Evolutionary conservation across 495 filamentous ascomycete species (phyloP), one percentile per base, ranked within the genome.

Genomic region (Neurospora sp.): DNA sequence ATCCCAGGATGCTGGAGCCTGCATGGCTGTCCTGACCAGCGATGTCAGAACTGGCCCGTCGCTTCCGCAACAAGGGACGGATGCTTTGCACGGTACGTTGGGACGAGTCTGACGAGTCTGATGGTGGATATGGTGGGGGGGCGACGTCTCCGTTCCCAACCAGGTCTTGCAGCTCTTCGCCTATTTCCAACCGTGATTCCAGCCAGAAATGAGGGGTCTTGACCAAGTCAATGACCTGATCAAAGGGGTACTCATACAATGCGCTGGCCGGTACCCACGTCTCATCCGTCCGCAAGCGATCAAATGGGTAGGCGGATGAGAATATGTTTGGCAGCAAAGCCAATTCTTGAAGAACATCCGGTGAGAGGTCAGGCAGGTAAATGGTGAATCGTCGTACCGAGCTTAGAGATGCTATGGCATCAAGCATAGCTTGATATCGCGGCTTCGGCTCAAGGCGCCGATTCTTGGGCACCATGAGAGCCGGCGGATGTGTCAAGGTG

Each of bases 361-460:
- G 71, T 16, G 69, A 20, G 0, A 73, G 18, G 18, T 46, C 39
- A 44, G 18, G 27, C 14, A 72, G 20, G 40, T 69, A 39, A 20
- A 72, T 42, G 27, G 65, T 72, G 22, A 72, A 35, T 12, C 48
- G 61, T 38, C 16, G 31, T 4, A 42, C 61, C 22, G 71, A 72
- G 16, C 61, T 40, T 10, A 72, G 9, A 35, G 71, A 68, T 38
- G 38, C 39, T 37, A 72, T 70, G 38, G 31, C 39, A 35, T 70
- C 61, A 11, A 70, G 2, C 3, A 72, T 18, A 38, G 61, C 18
- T 53, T 72, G 61, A 7, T 68, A 72, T 46, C 65, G 71, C 11
- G 11, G 61, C 40, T 72, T 72, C 48, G 71, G 65, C 14, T 69
- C 71, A 35, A 72, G 18, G 14, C 16, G 39, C 37, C 71, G 71